A percentile compares a stretch with the other conserved stretches of the same genome.
These are phyloP conservation scores for Rusavskia elegans DNA, from an alignment of 495 filamentous ascomycete genomes.

Conservation along the genomic window DNA sequence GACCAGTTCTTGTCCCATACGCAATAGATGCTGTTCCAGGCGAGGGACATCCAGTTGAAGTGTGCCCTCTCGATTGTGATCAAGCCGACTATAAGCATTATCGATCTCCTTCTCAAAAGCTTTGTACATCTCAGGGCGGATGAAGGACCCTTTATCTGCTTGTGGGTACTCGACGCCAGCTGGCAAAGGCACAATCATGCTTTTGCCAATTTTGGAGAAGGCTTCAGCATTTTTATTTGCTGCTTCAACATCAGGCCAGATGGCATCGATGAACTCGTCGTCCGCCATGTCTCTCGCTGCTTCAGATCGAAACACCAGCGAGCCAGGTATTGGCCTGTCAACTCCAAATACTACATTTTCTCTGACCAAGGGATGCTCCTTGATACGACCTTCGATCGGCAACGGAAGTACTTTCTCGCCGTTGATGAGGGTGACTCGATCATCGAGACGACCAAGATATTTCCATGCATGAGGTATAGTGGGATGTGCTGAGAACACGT, in stretches of 20 bases:
- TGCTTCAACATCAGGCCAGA: constrained; percentile 28
- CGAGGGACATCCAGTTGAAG: constrained; percentile 23
- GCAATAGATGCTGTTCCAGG: constrained; percentile 26
- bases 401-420: constrained; percentile 59
- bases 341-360: constrained; percentile 46
- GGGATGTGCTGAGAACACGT: constrained; percentile 48
- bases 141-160: constrained; percentile 41
- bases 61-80: constrained; percentile 10
- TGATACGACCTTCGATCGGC: constrained; percentile 40
- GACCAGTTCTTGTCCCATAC: constrained; percentile 24
- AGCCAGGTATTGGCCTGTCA: constrained; percentile 30
- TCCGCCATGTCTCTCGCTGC: constrained; percentile 18
- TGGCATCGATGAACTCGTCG: constrained; percentile 25
- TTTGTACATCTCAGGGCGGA: constrained; percentile 35
- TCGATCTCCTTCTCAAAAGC: constrained; percentile 33
- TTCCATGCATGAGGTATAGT: constrained; percentile 45
- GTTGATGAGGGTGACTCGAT: constrained; percentile 45
- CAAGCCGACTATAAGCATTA: constrained; percentile 24
- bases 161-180: constrained; percentile 27
- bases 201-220: constrained; percentile 39
- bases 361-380: constrained; percentile 29
- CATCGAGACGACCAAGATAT: constrained; percentile 44
- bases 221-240: constrained; percentile 32
- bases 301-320: constrained; percentile 33
- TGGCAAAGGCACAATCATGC: constrained; percentile 34